Evolutionary conservation across 257 asterid species (phyloP), one percentile per base, ranked within the genome.

Genomic region (Plantago elongata): DNA sequence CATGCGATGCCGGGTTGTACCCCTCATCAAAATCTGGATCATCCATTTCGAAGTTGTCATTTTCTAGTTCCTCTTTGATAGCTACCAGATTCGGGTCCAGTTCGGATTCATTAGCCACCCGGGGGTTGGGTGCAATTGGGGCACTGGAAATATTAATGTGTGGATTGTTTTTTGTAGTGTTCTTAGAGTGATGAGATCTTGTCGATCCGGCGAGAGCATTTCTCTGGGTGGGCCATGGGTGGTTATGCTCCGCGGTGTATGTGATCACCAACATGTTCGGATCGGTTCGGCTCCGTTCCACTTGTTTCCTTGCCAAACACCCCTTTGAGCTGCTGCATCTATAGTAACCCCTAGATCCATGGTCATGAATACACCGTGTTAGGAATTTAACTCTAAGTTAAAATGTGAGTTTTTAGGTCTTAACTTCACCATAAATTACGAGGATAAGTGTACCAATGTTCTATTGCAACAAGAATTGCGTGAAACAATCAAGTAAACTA

Each of bases 321-420:
- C 99, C 99, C 78, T 87, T 92, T 1, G 99, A 89, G 64, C 99
- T 92, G 51, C 99, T 92, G 79, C 99, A 92, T 73, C 96, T 75
- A 47, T 92, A 92, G 75, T 92, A 92, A 9, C 97, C 97, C 88
- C 99, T 92, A 81, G 9, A 70, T 43, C 57, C 3, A 27, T 52
- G 1, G 34, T 30, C 29, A 54, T 30, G 18, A 72, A 10, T 50
- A 50, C 49, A 57, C 8, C 8, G 40, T 34, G 40, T 34, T 34
- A 34, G 40, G 8, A 34, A 34, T 34, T 7, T 3, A 34, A 34
- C 40, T 6, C 40, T 2, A 0, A 34, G 8, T 7, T 6, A 7
- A 34, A 34, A 22, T 22, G 27, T 22, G 27, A 34, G 40, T 34
- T 34, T 4, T 34, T 1, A 34, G 7, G 8, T 34, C 8, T 34